These are phyloP conservation scores for Eleusine indica DNA, from an alignment of 176 grass and related monocot genomes.

Conservation along the genomic window DNA sequence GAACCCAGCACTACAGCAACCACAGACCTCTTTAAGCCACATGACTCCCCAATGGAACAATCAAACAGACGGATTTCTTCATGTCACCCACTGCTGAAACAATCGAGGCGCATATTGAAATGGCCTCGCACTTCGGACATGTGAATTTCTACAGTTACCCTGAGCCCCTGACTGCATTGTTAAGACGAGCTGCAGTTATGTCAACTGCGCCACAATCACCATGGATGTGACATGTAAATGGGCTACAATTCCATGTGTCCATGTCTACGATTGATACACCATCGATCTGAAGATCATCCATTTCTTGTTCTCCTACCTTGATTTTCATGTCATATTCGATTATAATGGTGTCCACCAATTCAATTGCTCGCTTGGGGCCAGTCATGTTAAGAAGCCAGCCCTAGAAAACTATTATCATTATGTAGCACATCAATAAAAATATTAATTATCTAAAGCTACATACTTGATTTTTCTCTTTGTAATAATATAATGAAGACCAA, in stretches of 20 bases:
- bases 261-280: neutral
- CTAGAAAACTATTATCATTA: neutral
- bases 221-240: neutral
- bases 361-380: slow-evolving; percentile 23
- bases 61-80: neutral
- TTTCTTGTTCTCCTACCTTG: neutral
- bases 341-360: neutral
- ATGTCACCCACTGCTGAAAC: neutral
- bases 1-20: neutral
- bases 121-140: neutral
- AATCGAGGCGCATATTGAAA: neutral
- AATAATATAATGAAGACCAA: no score
- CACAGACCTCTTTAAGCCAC: neutral
- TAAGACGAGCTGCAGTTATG: neutral
- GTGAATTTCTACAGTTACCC: neutral
- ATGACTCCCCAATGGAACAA: neutral
- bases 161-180: neutral
- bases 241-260: no score
- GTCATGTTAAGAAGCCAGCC: neutral
- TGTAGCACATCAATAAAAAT: no score
- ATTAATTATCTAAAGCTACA: no score
- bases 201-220: neutral
- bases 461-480: no score
- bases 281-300: neutral
- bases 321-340: slow-evolving; percentile 23